These are phyloP conservation scores for Corrigiola litoralis DNA, from an alignment of 179 eudicot species.

Conservation along the genomic window DNA sequence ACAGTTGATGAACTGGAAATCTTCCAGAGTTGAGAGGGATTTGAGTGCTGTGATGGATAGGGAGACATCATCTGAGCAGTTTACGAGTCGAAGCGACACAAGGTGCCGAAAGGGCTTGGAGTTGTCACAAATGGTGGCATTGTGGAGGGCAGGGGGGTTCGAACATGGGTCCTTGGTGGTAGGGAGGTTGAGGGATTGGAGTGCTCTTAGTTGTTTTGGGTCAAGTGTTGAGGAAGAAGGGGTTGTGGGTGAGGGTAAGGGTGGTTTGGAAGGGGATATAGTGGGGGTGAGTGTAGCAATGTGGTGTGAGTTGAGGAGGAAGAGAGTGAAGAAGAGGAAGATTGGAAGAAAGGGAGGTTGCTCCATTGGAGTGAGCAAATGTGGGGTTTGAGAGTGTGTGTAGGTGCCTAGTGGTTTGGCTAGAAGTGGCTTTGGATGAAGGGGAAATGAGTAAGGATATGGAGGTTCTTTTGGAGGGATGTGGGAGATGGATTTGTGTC, in stretches of 20 bases:
- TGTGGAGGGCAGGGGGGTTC: constrained; percentile 32
- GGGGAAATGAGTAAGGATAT: neutral
- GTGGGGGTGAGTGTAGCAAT: constrained; percentile 16
- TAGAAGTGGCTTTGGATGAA: neutral
- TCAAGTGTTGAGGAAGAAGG: constrained; percentile 48
- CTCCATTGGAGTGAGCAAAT: constrained; percentile 11
- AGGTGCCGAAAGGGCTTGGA: constrained; percentile 63
- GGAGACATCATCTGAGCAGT: constrained; percentile 55
- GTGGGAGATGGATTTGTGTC: neutral
- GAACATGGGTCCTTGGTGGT: constrained; percentile 67
- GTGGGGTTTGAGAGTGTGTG: neutral
- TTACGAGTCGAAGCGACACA: constrained; percentile 48
- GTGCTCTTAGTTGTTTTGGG: constrained; percentile 74
- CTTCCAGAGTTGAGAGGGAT: constrained; percentile 58
- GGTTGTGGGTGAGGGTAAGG: constrained; percentile 17
- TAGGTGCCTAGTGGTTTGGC: too few species aligned
- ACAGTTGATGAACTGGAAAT: constrained; percentile 56
- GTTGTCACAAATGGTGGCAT: constrained; percentile 51
- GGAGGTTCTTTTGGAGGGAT: neutral
- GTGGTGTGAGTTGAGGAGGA: constrained; percentile 20
- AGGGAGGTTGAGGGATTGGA: constrained; percentile 67
- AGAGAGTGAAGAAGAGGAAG: constrained; percentile 3
- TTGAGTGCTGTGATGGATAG: constrained; percentile 60
- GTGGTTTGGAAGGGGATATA: constrained; percentile 12
- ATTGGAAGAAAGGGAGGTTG: neutral